phyloP scores from a whole-genome alignment of 345 rosid genomes.

The Isatis tinctoria region DNA sequence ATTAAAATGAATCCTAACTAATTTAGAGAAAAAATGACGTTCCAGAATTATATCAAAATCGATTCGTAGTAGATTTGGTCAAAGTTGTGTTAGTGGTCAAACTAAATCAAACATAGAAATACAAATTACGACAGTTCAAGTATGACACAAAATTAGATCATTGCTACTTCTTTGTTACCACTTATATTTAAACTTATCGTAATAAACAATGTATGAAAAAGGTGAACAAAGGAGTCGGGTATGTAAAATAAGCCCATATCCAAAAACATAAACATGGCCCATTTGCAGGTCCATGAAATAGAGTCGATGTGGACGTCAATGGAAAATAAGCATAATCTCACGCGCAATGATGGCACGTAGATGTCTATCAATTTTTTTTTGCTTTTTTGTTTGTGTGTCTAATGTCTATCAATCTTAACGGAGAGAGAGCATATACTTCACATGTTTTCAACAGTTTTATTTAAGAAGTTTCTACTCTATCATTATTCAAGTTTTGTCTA shows the following conservation, averaged over 20 bases:
- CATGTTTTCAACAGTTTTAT: neutral
- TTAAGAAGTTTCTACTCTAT: no score
- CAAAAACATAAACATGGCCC: neutral
- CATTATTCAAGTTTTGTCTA: no score
- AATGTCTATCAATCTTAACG: no score
- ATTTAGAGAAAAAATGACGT: neutral
- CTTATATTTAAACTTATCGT: no score
- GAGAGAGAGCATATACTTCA: neutral
- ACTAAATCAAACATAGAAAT: neutral
- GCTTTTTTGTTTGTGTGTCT: no score
- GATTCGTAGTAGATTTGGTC: neutral
- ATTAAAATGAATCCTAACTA: neutral
- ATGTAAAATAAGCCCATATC: neutral
- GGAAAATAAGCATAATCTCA: neutral
- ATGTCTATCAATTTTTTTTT: neutral
- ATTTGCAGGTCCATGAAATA: neutral
- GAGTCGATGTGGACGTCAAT: neutral
- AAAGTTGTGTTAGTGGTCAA: neutral
- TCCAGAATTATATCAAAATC: neutral
- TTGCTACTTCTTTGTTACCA: neutral
- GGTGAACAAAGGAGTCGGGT: no score
- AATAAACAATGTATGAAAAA: no score
- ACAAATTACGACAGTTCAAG: neutral
- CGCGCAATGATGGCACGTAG: neutral
- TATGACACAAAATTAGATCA: neutral